Conservation (phyloP, 371 early-diverging fungal genomes). For the Mucor ambiguus region DNA sequence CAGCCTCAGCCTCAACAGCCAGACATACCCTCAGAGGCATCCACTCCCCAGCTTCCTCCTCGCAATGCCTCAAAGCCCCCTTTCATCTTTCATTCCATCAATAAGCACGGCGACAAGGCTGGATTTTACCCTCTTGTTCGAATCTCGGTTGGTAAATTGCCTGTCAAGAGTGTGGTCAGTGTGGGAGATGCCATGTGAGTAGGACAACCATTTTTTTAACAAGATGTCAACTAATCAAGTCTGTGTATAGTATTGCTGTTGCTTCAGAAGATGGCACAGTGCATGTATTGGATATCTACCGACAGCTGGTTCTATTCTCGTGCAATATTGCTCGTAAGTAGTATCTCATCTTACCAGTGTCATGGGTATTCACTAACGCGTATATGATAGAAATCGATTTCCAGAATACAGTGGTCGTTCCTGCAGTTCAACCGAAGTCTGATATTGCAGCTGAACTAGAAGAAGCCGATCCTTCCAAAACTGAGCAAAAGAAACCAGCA, state of each 20-base stretch:
- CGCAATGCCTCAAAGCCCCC: not conserved
- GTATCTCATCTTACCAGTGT: not conserved
- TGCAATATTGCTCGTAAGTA: slow-evolving; percentile 27
- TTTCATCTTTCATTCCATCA: slow-evolving; percentile 6
- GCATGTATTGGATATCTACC: slow-evolving; percentile 22
- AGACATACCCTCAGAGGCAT: not conserved
- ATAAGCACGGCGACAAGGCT: slow-evolving; percentile 3
- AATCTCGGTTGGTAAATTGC: not conserved
- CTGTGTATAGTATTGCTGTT: slow-evolving; percentile 25
- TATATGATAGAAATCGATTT: slow-evolving; percentile 1
- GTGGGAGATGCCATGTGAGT: slow-evolving; percentile 29
- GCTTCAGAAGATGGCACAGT: slow-evolving; percentile 25
- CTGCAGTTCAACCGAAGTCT: slow-evolving; percentile 6
- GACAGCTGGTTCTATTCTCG: slow-evolving; percentile 16
- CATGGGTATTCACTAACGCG: not conserved
- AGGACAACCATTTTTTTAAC: not conserved
- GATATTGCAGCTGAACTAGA: slow-evolving; percentile 10
- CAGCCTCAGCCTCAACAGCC: not conserved
- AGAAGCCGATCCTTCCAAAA: slow-evolving; percentile 15
- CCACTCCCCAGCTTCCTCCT: not conserved
- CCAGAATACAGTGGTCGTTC: slow-evolving; percentile 11
- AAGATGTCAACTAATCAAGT: not conserved
- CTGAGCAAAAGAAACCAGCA: slow-evolving; percentile 11
- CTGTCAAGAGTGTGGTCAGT: slow-evolving; percentile 22
- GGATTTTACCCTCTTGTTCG: slow-evolving; percentile 18